phyloP scores from a whole-genome alignment of 2,329 filamentous ascomycete genomes.

The Neofusicoccum laricinum region DNA sequence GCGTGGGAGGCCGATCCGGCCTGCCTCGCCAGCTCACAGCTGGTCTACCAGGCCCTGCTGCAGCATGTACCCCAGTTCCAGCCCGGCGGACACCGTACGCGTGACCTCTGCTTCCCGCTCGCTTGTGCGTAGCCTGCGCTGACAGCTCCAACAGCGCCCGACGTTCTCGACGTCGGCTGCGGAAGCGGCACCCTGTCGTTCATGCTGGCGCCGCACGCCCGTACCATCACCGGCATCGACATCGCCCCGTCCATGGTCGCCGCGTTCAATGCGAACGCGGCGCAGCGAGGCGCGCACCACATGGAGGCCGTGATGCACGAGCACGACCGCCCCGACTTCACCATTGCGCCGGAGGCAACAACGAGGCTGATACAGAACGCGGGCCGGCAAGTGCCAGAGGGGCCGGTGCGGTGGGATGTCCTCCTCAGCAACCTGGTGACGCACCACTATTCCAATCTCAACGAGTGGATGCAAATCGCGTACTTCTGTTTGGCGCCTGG shows the following conservation, averaged over 20 bases:
- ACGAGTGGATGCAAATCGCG: slow-evolving; percentile 45
- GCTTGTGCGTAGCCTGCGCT: neutral
- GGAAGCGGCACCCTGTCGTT: slow-evolving; percentile 56
- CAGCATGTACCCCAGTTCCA: slow-evolving; percentile 34
- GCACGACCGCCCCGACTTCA: slow-evolving; percentile 44
- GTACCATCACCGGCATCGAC: slow-evolving; percentile 52
- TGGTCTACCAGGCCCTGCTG: slow-evolving; percentile 48
- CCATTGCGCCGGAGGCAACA: neutral
- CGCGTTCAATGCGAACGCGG: slow-evolving; percentile 48
- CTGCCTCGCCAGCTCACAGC: slow-evolving; percentile 45
- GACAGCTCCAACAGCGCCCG: slow-evolving; percentile 26
- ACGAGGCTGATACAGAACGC: slow-evolving; percentile 35
- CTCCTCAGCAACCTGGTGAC: slow-evolving; percentile 54
- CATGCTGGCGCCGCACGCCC: slow-evolving; percentile 47
- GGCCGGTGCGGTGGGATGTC: slow-evolving; percentile 45
- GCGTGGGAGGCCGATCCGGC: slow-evolving; percentile 55
- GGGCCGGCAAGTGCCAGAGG: slow-evolving; percentile 8
- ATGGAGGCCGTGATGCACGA: slow-evolving; percentile 47
- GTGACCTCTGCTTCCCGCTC: neutral
- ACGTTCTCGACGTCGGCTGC: slow-evolving; percentile 57
- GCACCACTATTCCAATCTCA: slow-evolving; percentile 53
- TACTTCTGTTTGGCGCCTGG: slow-evolving; percentile 47
- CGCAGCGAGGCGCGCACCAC: slow-evolving; percentile 32
- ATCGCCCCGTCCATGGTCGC: slow-evolving; percentile 55
- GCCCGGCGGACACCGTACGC: slow-evolving; percentile 21